A percentile compares a stretch with the other conserved stretches of the same genome.
Evolutionary conservation across 192 early-diverging fungal genomes (phyloP).

Genomic region (Coemansia sp.): DNA sequence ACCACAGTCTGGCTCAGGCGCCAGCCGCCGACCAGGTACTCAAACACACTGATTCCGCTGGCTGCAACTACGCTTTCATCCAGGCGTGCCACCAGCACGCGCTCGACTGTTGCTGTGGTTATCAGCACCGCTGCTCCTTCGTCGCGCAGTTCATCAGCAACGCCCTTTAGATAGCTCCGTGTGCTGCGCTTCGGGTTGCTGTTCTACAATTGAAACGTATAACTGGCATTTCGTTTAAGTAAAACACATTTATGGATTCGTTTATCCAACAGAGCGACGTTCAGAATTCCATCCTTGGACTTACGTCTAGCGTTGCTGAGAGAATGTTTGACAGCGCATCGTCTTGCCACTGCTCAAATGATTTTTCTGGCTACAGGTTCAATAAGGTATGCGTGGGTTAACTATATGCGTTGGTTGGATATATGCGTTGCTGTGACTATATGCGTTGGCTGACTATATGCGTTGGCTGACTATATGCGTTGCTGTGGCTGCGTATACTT

Average conservation of each 20-base stretch:
- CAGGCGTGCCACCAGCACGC: slow-evolving; percentile 68
- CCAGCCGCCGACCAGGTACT: slow-evolving; percentile 71
- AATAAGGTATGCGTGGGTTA: not conserved
- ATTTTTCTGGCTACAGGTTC: slow-evolving; percentile 36
- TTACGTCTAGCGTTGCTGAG: slow-evolving; percentile 71
- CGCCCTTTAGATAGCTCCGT: slow-evolving; percentile 15
- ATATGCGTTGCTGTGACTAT: too few relatives aligned
- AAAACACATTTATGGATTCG: too few relatives aligned
- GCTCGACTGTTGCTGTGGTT: slow-evolving; percentile 58
- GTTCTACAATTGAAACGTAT: not conserved
- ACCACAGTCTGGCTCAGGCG: slow-evolving; percentile 52
- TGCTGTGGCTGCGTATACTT: too few relatives aligned
- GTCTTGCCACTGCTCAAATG: slow-evolving; percentile 73
- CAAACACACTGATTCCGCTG: slow-evolving; percentile 51
- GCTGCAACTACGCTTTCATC: slow-evolving; percentile 52
- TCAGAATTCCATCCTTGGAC: not conserved
- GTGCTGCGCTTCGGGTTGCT: slow-evolving; percentile 29
- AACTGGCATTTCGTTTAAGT: too few relatives aligned
- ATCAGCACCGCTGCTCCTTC: slow-evolving; percentile 36
- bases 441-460: not conserved
- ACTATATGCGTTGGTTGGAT: too few relatives aligned
- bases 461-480: too few relatives aligned
- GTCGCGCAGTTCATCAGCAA: slow-evolving; percentile 40
- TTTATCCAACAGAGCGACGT: too few relatives aligned
- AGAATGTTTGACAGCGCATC: slow-evolving; percentile 76